These are phyloP conservation scores for Podospora appendiculata DNA, from an alignment of 495 filamentous ascomycete genomes.

Conservation along the genomic window DNA sequence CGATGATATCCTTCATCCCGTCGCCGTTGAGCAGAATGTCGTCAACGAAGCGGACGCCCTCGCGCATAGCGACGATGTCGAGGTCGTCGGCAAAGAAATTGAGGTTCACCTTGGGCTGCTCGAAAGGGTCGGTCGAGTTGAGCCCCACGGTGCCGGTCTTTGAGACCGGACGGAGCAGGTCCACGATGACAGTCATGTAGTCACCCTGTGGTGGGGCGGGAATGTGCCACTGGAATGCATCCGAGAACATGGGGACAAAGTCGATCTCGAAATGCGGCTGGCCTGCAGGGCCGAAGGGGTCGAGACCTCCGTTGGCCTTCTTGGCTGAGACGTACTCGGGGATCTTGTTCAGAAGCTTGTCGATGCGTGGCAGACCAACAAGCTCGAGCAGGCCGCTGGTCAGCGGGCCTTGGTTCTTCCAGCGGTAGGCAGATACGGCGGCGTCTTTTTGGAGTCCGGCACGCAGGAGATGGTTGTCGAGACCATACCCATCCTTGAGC, in stretches of 20 bases:
- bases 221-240: conserved; percentile 59
- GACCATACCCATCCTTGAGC: conserved; percentile 45
- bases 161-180: conserved; percentile 49
- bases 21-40: conserved; percentile 49
- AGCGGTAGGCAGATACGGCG: conserved; percentile 38
- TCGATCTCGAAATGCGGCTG: conserved; percentile 62
- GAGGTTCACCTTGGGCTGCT: conserved; percentile 51
- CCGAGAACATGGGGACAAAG: conserved; percentile 53
- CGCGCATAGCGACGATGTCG: conserved; percentile 49
- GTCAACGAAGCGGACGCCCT: conserved; percentile 48
- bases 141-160: conserved; percentile 43
- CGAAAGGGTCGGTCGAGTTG: conserved; percentile 41
- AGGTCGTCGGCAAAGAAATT: conserved; percentile 52
- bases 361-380: conserved; percentile 50
- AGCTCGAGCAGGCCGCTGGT: conserved; percentile 47
- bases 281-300: conserved; percentile 49
- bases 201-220: conserved; percentile 41
- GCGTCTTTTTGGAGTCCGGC: conserved; percentile 36
- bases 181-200: conserved; percentile 52
- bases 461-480: conserved; percentile 49
- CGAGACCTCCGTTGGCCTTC: conserved; percentile 41
- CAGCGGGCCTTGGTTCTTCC: conserved; percentile 42
- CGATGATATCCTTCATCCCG: conserved; percentile 50
- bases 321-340: conserved; percentile 43
- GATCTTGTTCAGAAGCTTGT: conserved; percentile 39